Evolutionary conservation across 306 rosid species (phyloP).

Genomic region (Vigna nakashimae): DNA sequence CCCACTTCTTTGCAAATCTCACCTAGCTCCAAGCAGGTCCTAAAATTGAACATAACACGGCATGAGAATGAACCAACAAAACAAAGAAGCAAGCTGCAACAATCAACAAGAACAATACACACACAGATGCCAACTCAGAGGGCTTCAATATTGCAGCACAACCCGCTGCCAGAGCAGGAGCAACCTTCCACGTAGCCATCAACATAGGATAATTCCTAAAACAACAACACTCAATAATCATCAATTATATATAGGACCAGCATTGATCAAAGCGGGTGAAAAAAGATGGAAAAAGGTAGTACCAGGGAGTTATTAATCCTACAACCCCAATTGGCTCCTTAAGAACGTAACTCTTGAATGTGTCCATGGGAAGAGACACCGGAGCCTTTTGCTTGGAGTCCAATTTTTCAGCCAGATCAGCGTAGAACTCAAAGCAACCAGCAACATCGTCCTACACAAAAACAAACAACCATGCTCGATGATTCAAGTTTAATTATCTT

Average conservation of each 20-base stretch:
- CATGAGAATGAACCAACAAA: constrained; percentile 15
- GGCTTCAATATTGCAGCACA: constrained; percentile 98
- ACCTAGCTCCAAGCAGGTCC: constrained; percentile 92
- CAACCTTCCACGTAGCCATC: constrained; percentile 98
- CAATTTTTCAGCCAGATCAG: constrained; percentile 94
- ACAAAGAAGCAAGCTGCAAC: constrained; percentile 34
- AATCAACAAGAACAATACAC: constrained; percentile 46
- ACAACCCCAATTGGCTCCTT: constrained; percentile 94
- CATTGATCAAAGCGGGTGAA: not conserved
- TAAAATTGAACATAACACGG: constrained; percentile 43
- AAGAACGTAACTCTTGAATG: constrained; percentile 74
- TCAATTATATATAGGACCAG: not conserved
- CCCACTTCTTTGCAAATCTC: constrained; percentile 80
- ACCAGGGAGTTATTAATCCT: constrained; percentile 95
- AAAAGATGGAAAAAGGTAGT: constrained; percentile 29
- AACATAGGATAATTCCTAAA: constrained; percentile 90
- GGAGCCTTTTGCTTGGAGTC: constrained; percentile 83
- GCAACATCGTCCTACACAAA: constrained; percentile 90
- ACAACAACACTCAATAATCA: constrained; percentile 24
- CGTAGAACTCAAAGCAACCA: constrained; percentile 95
- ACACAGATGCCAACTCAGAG: constrained; percentile 94
- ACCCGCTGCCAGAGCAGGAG: constrained; percentile 98
- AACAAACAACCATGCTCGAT: not conserved
- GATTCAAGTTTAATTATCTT: not conserved
- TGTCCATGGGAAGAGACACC: constrained; percentile 85